These are phyloP conservation scores for Dothideomycetidae sp. DNA, from an alignment of 2,329 filamentous ascomycete species.

Conservation along the genomic window DNA sequence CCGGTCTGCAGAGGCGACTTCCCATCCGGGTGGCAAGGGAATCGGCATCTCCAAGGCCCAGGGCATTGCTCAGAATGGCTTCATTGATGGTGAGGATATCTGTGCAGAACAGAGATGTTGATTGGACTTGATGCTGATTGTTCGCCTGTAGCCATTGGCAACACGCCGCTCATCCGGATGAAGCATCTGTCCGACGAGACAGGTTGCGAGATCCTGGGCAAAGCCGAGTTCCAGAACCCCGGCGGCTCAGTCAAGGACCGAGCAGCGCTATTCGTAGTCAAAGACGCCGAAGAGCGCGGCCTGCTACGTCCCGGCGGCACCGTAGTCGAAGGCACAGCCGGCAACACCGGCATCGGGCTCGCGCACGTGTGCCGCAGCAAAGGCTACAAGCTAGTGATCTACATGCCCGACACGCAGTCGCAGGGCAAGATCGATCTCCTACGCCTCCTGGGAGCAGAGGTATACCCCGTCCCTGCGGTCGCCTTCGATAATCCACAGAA, in stretches of 20 bases:
- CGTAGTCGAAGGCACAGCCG: constrained; percentile 91
- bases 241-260: constrained; percentile 94
- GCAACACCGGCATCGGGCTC: constrained; percentile 94
- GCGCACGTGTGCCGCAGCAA: constrained; percentile 88
- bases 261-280: constrained; percentile 84
- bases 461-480: constrained; percentile 89
- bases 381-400: constrained; percentile 92
- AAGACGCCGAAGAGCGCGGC: constrained; percentile 81
- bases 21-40: constrained; percentile 23
- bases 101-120: no score
- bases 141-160: constrained; percentile 66
- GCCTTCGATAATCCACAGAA: constrained; percentile 90
- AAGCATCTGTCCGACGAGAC: constrained; percentile 81
- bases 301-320: constrained; percentile 75
- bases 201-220: constrained; percentile 85
- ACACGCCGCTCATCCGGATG: constrained; percentile 85
- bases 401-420: constrained; percentile 98
- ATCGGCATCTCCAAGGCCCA: constrained; percentile 67
- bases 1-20: constrained; percentile 35
- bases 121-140: background rate
- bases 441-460: constrained; percentile 79
- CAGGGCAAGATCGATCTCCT: constrained; percentile 95
- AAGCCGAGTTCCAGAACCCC: constrained; percentile 98
- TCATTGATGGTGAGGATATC: constrained; percentile 73
- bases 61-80: constrained; percentile 55